Base-by-base conservation (phyloP, 2,329 filamentous ascomycete genomes). In the Periglandula ipomoeae region DNA sequence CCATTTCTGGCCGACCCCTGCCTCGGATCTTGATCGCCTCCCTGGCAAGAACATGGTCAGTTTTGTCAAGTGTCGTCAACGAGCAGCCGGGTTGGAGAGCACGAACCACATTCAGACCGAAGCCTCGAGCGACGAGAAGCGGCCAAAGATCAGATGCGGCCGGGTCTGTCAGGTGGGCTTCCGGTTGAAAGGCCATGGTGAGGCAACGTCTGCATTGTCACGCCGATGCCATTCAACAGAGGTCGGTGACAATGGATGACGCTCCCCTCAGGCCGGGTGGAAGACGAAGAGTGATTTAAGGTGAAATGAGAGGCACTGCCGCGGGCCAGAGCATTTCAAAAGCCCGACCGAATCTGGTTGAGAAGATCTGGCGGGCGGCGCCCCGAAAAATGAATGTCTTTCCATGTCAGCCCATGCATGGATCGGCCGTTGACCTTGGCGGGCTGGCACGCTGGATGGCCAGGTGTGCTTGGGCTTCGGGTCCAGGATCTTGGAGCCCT, bases 1-100 rank as follows among this genome's bases (percentile, higher is more conserved):
- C 62, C 65, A 40, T 66, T 57, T 42, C 65, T 62, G 34, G 56
- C 57, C 24, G 66, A 62, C 39, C 67, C 66, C 34, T 63, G 56
- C 19, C 66, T 61, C 19, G 64, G 60, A 47, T 69, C 66, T 22
- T 46, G 32, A 27, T 49, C 47, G 13, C 47, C 41, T 11, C 44
- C 47, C 50, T 52, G 13, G 22, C 20, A 5, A 9, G 34, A 22
- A 9, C 20, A 15, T 32, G 30, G 30, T 32, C 30, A 34, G 11
- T 35, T 32, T 24, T 34, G 17, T 34, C 30, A 34, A n/a, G 30
- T 34, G 17, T 39, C 17, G 26, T 13, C 7, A 19, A 9, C 11
- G 15, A 23, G n/a, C 13, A 30, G 20, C 15, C 17, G 13, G n/a
- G 15, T 34, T 37, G 39, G 17, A 22, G 26, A 39, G 23, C 37